Evolutionary conservation across 306 rosid genomes (phyloP).

Genomic region (Dalbergia cultrata): DNA sequence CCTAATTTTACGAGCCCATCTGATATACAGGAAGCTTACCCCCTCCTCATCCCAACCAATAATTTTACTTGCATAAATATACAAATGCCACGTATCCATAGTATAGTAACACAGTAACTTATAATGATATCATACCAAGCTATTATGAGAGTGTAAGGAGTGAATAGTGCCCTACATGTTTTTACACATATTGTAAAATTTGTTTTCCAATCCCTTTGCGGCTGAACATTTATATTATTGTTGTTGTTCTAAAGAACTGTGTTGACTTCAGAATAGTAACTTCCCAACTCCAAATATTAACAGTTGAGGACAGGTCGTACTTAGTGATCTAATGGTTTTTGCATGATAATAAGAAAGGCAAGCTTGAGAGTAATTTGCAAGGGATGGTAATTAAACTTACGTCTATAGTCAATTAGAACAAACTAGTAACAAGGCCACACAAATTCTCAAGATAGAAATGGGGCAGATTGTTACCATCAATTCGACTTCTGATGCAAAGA

Average conservation of each 20-base stretch:
- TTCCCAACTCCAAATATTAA: background rate
- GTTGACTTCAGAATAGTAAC: background rate
- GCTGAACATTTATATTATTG: background rate
- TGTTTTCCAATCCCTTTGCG: background rate
- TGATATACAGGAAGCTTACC: slow-evolving; percentile 17
- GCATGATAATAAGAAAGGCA: background rate
- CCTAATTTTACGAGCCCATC: background rate
- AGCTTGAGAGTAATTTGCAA: no score
- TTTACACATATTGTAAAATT: background rate
- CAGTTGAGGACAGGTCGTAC: background rate
- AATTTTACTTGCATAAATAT: slow-evolving; percentile 14
- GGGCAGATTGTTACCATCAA: no score
- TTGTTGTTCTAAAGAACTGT: background rate
- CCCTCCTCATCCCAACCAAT: background rate
- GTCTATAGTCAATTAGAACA: no score
- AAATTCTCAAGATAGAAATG: no score
- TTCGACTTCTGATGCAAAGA: no score
- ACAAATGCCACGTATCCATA: background rate
- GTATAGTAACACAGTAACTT: background rate
- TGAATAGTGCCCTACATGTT: background rate
- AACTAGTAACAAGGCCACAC: no score
- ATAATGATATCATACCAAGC: slow-evolving; percentile 33
- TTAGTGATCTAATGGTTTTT: background rate
- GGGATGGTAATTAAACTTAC: no score
- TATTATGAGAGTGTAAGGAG: background rate